These are phyloP conservation scores for Lizonia empirigonia DNA, from an alignment of 2,329 filamentous ascomycete genomes.

Conservation along the genomic window DNA sequence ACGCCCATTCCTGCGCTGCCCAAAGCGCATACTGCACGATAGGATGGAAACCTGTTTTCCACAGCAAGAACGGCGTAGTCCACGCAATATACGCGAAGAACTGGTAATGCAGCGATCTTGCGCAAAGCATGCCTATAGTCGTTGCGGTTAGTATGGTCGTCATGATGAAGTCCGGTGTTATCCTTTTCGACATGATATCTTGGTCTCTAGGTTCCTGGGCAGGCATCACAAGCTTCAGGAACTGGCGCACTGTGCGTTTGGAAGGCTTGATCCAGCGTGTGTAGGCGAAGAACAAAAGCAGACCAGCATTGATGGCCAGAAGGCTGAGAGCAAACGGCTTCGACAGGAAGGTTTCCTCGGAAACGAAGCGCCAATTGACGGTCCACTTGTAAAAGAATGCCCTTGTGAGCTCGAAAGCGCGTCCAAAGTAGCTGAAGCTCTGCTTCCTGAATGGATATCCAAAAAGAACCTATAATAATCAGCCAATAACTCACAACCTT, in stretches of 20 bases:
- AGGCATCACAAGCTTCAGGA: conserved; percentile 58
- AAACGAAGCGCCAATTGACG: conserved; percentile 97
- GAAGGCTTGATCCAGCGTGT: conserved; percentile 76
- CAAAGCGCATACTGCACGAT: conserved; percentile 71
- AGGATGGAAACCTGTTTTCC: conserved; percentile 74
- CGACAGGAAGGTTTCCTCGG: conserved; percentile 79
- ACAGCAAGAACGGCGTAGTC: conserved; percentile 85
- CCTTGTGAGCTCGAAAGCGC: conserved; percentile 88
- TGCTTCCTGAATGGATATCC: conserved; percentile 72
- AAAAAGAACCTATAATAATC: conserved; percentile 54
- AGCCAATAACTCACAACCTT: conserved; percentile 9
- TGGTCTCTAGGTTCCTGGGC: conserved; percentile 56
- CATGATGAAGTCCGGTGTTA: conserved; percentile 75
- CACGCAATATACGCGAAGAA: conserved; percentile 93
- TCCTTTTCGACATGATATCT: conserved; percentile 59
- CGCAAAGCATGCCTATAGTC: conserved; percentile 80
- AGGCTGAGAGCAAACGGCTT: conserved; percentile 70
- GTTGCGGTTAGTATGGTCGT: conserved; percentile 78
- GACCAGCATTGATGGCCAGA: conserved; percentile 66
- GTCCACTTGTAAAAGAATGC: conserved; percentile 98
- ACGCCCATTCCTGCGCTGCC: conserved; percentile 85
- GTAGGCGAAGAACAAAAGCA: conserved; percentile 70
- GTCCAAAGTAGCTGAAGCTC: conserved; percentile 72
- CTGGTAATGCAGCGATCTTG: conserved; percentile 89
- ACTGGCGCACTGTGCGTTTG: conserved; percentile 60